Conservation (phyloP, 768 basidiomycete species). For the Hericium rajendrae region DNA sequence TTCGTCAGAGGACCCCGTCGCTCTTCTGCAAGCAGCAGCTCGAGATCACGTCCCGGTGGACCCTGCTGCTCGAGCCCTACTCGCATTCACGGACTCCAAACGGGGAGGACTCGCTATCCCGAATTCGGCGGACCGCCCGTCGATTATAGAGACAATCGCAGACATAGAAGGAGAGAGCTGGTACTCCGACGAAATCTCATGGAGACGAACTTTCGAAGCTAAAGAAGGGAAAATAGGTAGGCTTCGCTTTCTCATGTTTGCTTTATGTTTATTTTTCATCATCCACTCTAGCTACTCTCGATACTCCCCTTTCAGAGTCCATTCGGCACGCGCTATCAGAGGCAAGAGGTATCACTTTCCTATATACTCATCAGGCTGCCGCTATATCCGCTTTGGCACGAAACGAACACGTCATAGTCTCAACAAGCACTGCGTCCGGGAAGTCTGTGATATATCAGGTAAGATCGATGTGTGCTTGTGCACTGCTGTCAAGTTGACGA, state of each 20-base stretch:
- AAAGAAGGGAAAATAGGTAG: slow-evolving; percentile 45
- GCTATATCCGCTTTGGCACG: slow-evolving; percentile 56
- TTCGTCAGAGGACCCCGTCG: slow-evolving; percentile 46
- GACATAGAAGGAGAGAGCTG: slow-evolving; percentile 50
- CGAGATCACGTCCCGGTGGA: slow-evolving; percentile 64
- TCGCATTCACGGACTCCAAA: background rate
- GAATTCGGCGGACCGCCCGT: slow-evolving; percentile 41
- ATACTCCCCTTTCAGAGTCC: slow-evolving; percentile 46
- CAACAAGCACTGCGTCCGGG: slow-evolving; percentile 84
- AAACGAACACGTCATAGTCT: slow-evolving; percentile 72
- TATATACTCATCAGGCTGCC: slow-evolving; percentile 64
- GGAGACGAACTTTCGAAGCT: slow-evolving; percentile 43
- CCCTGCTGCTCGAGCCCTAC: slow-evolving; percentile 23
- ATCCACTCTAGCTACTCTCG: slow-evolving; percentile 31
- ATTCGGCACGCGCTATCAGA: slow-evolving; percentile 46
- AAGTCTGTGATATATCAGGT: slow-evolving; percentile 87
- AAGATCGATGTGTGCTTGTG: background rate
- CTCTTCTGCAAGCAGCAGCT: slow-evolving; percentile 56
- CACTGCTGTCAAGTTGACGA: background rate
- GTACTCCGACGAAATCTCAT: slow-evolving; percentile 64
- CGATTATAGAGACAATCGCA: slow-evolving; percentile 47
- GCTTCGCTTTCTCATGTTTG: slow-evolving; percentile 3
- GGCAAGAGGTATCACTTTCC: slow-evolving; percentile 47
- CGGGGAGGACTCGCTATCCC: slow-evolving; percentile 15
- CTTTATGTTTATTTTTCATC: too few relatives aligned